These are phyloP conservation scores for Candida succiphila DNA, from an alignment of 805 yeast genomes.

Conservation along the genomic window DNA sequence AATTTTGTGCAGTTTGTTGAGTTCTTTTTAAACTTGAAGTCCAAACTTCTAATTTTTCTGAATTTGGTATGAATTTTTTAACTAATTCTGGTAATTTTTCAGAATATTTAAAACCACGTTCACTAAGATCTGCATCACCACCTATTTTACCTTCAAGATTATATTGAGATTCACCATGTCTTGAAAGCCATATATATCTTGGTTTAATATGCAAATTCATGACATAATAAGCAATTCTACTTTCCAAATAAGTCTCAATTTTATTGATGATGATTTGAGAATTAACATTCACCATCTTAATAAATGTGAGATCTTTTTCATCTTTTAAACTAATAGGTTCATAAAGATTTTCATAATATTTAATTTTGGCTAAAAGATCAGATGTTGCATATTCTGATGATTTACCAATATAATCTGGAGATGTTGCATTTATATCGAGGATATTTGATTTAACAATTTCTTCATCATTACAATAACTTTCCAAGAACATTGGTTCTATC, in stretches of 20 bases:
- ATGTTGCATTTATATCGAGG: constrained; percentile 74
- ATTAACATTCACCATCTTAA: constrained; percentile 80
- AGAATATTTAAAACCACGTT: constrained; percentile 80
- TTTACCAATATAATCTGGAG: constrained; percentile 68
- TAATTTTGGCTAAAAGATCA: constrained; percentile 69
- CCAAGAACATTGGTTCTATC: constrained; percentile 87
- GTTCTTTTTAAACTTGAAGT: constrained; percentile 88
- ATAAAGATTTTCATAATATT: constrained; percentile 63
- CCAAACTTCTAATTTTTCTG: constrained; percentile 79
- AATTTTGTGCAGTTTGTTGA: constrained; percentile 78
- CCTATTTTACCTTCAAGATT: constrained; percentile 93
- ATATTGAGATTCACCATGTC: constrained; percentile 93
- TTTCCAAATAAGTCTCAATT: constrained; percentile 81
- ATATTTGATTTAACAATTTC: constrained; percentile 72
- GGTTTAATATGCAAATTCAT: constrained; percentile 95
- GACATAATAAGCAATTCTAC: constrained; percentile 88
- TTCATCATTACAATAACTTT: constrained; percentile 82
- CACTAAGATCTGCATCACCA: constrained; percentile 82
- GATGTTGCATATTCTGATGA: constrained; percentile 63
- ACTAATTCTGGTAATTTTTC: constrained; percentile 71
- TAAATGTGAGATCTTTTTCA: constrained; percentile 67
- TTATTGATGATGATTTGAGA: constrained; percentile 81
- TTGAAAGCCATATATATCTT: constrained; percentile 82
- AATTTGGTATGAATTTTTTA: constrained; percentile 49
- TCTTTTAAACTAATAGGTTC: constrained; percentile 56